A percentile compares a stretch with the other conserved stretches of the same genome.
These are phyloP conservation scores for Yamadazyma jaroonii DNA, from an alignment of 1,139 yeast genomes.

Conservation along the genomic window DNA sequence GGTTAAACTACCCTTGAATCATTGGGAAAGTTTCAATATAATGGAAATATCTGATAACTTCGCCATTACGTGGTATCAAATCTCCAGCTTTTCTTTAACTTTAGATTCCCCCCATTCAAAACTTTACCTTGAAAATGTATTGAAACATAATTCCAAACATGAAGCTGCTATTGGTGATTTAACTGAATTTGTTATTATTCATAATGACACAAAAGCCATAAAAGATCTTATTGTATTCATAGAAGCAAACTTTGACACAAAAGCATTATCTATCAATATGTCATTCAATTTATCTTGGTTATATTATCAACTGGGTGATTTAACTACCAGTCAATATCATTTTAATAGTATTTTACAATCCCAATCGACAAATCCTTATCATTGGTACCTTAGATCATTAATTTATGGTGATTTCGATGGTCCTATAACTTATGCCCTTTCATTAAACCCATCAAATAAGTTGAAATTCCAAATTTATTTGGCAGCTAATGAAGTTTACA, in stretches of 20 bases:
- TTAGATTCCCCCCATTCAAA: conserved; percentile 7
- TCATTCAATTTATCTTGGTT: background rate
- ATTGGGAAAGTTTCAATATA: too few species aligned
- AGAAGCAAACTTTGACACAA: conserved; percentile 2
- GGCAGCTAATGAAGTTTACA: conserved; percentile 2
- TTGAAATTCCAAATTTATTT: conserved; percentile 4
- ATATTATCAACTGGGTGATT: conserved; percentile 3
- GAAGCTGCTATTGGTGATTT: background rate
- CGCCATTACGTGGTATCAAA: conserved; percentile 8
- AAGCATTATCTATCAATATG: background rate
- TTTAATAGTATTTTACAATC: conserved; percentile 5
- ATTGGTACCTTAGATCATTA: background rate
- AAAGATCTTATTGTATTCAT: conserved; percentile 1
- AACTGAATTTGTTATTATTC: background rate
- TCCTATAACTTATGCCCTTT: background rate
- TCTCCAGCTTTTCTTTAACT: conserved; percentile 8
- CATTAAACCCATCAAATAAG: conserved; percentile 2
- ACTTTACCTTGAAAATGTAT: conserved; percentile 8
- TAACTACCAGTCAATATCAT: conserved; percentile 7
- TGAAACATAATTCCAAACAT: conserved; percentile 6
- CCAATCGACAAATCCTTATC: background rate
- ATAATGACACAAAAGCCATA: background rate
- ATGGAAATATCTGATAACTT: background rate
- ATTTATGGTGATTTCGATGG: conserved; percentile 1
- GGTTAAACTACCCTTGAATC: too few species aligned